Evolutionary conservation across 768 basidiomycete species (phyloP), one percentile per base, ranked within the genome.

Genomic region (Boletus barrowsii): DNA sequence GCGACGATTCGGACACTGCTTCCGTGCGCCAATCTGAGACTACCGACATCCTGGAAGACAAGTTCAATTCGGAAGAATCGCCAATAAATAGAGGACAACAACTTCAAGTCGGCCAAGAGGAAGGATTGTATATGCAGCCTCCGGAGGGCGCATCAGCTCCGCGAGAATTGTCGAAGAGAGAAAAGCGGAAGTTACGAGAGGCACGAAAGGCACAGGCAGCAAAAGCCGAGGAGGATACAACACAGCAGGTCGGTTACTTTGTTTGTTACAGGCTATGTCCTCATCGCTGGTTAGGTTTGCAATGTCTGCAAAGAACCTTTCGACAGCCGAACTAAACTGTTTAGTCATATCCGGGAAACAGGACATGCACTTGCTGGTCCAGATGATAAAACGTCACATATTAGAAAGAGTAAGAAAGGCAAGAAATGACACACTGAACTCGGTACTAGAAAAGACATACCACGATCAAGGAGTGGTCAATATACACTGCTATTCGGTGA

Each of bases 101-200:
- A 33, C 35, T 39, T 18, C 50, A 46, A 49, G 42, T 48, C 29
- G 46, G 5, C 24, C 59, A 59, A 40, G 51, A 58, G 3, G 51
- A 42, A 42, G 41, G 11, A 14, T 18, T 8, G 8, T 40, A 52
- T 37, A 10, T 7, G 14, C 49, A 53, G 11, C 51, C 39, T 40
- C 56, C 42, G 5, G 55, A 54, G 30, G 30, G 1, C 3, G 45
- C 20, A 15, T 36, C 55, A 43, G 51, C 47, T 36, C 44, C 62
- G 37, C 65, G 47, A 20, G 74, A 71, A 54, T 59, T 80, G 55
- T 82, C 91, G 7, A 98, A 97, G 71, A 83, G 82, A 54, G 92
- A 97, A 32, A 92, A 87, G 69, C 75, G 95, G 44, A 79, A 85
- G 46, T 86, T 87, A 17, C 78, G 83, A 44, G 90, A 96, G 68